These are phyloP conservation scores for Monosporascus sp. DNA, from an alignment of 2,329 filamentous ascomycete species.

Conservation along the genomic window DNA sequence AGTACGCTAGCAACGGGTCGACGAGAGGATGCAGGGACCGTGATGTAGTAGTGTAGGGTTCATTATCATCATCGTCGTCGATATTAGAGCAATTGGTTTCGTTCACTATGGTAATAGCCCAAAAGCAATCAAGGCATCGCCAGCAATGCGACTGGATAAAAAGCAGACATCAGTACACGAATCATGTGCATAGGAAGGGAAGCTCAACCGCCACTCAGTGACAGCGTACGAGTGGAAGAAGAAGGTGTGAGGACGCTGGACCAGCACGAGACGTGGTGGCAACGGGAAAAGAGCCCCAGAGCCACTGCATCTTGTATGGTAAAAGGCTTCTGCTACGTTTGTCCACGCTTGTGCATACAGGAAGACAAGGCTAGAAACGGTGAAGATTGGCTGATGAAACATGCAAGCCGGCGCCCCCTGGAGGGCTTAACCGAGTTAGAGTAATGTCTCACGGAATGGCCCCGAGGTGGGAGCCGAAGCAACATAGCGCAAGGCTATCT, in stretches of 20 bases:
- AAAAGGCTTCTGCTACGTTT: conserved; percentile 25
- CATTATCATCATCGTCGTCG: not conserved
- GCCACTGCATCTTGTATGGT: conserved; percentile 28
- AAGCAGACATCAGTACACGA: conserved; percentile 16
- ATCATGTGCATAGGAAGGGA: conserved; percentile 13
- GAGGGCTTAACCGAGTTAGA: not conserved
- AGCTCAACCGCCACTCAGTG: conserved; percentile 15
- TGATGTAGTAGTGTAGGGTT: not conserved
- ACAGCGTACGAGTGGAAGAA: conserved; percentile 15
- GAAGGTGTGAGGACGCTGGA: conserved; percentile 11
- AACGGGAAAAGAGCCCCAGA: conserved; percentile 16
- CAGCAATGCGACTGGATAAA: conserved; percentile 26
- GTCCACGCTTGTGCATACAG: conserved; percentile 17
- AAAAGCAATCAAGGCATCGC: conserved; percentile 12
- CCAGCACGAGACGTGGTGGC: conserved; percentile 1
- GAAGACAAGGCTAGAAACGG: conserved; percentile 12
- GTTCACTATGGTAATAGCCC: conserved; percentile 1
- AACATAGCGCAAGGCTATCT: too few relatives aligned
- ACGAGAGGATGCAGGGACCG: conserved; percentile 9
- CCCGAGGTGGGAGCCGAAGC: conserved; percentile 9
- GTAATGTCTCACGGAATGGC: conserved; percentile 2
- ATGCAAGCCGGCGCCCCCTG: conserved; percentile 5
- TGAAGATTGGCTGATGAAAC: conserved; percentile 26
- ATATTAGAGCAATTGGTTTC: too few relatives aligned
- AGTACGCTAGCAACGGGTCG: conserved; percentile 16